These are phyloP conservation scores for Taiwanofungus camphoratus DNA, from an alignment of 1,284 basidiomycete species.

Conservation along the genomic window DNA sequence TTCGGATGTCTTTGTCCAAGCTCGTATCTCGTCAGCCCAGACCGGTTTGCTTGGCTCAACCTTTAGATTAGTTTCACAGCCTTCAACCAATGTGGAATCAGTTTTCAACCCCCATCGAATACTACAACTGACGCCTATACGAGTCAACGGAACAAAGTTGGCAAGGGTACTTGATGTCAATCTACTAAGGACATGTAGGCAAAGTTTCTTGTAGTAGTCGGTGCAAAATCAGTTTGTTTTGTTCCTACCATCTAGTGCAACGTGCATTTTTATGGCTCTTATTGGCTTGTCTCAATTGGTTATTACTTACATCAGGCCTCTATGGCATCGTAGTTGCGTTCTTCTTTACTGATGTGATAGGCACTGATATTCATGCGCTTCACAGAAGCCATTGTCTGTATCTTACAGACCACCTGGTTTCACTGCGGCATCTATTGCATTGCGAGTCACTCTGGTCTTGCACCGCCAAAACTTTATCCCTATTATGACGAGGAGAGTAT, in stretches of 20 bases:
- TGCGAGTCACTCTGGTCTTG: conserved; percentile 57
- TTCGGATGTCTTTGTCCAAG: conserved; percentile 21
- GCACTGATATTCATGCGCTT: conserved; percentile 39
- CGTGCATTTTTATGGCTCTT: too few species aligned
- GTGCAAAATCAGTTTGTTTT: conserved; percentile 54
- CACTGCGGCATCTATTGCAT: conserved; percentile 50
- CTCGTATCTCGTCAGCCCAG: too few species aligned
- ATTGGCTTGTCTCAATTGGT: too few species aligned
- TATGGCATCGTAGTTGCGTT: too few species aligned
- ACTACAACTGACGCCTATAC: too few species aligned
- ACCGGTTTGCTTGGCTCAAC: conserved; percentile 51
- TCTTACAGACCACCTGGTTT: conserved; percentile 52
- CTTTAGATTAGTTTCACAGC: conserved; percentile 40
- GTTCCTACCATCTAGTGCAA: conserved; percentile 30
- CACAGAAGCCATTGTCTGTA: conserved; percentile 46
- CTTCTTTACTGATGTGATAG: conserved; percentile 40
- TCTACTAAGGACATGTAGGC: conserved; percentile 27
- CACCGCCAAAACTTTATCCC: conserved; percentile 49
- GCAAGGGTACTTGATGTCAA: too few species aligned
- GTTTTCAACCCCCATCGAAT: conserved; percentile 41
- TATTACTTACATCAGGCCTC: too few species aligned
- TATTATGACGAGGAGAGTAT: conserved; percentile 45
- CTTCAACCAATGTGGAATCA: conserved; percentile 32
- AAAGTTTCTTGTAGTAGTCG: conserved; percentile 44
- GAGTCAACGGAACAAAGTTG: too few species aligned